Base-by-base conservation (phyloP, 2,329 filamentous ascomycete species). In the Penicillium sp. region DNA sequence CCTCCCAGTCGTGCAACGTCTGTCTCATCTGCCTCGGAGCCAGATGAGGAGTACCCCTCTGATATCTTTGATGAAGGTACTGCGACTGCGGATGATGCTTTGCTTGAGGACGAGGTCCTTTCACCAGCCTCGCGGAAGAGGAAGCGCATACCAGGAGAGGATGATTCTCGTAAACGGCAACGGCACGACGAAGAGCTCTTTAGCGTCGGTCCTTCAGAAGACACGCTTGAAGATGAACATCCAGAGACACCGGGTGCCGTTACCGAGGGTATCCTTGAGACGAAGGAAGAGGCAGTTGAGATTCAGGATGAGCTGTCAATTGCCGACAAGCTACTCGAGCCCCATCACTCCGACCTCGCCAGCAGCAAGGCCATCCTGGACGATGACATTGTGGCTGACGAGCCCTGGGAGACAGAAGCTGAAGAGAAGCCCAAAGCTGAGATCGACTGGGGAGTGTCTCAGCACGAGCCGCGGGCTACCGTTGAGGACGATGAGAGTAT, bases 101-200 rank as follows among this genome's bases (percentile, higher is more conserved):
- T 63, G 27, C 46, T 56, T 32, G 61, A 60, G 39, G 74, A 39
- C 67, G 63, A 73, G 67, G 60, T 86, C 72, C 66, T 80, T 27
- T 77, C 78, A 24, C 71, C 76, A 25, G 71, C 68, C 34, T 77
- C 76, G n/a, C 74, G 73, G 66, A 93, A 95, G 66, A 83, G 86
- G 55, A 93, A 91, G 67, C 76, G 88, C 35, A 80, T 86, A 35
- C 73, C 83, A 39, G 82, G 84, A 34, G 79, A 87, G 18, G 80
- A 86, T 49, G 79, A 80, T 46, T 79, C 84, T 40, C 81, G 86
- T 43, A 93, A 95, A 67, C 82, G 88, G 42, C 86, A 85, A 59
- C 91, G 90, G 72, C 89, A 88, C 64, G 87, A 90, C 49, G 87
- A 91, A 58, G 86, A 89, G 58, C 75, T 91, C 4, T 90, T 90